These are phyloP conservation scores for Ophiostoma perfectum DNA, from an alignment of 2,329 filamentous ascomycete species.

Conservation along the genomic window DNA sequence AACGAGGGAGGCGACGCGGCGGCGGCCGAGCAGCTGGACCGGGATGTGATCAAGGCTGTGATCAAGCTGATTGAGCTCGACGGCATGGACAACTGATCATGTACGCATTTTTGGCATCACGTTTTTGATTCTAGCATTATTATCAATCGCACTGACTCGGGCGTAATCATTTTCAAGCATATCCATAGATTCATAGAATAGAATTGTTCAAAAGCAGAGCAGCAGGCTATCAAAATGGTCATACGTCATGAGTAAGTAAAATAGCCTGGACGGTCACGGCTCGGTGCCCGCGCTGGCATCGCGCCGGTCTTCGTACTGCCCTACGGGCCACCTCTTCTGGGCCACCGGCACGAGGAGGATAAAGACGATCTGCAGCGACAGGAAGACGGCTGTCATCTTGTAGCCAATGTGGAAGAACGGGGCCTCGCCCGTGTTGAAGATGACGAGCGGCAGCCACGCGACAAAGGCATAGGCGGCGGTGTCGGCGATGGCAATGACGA, in stretches of 20 bases:
- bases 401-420: slow-evolving; percentile 29
- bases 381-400: slow-evolving; percentile 10
- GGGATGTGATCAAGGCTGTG: slow-evolving; percentile 70
- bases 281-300: no score
- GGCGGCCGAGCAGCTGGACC: slow-evolving; percentile 46
- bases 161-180: background rate
- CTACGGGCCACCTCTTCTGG: background rate
- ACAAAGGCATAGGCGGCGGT: slow-evolving; percentile 23
- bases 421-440: slow-evolving; percentile 24
- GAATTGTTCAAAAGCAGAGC: background rate
- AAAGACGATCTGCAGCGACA: background rate
- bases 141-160: no score
- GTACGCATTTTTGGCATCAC: background rate
- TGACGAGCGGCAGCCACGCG: slow-evolving; percentile 24
- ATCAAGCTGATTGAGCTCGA: slow-evolving; percentile 81
- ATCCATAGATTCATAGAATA: background rate
- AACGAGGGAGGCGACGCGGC: slow-evolving; percentile 13
- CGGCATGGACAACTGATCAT: slow-evolving; percentile 64
- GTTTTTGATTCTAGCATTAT: background rate
- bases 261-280: no score
- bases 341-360: background rate
- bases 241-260: background rate
- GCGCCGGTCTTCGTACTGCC: background rate
- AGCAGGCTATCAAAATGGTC: background rate
- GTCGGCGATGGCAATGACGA: slow-evolving; percentile 24